Evolutionary conservation across 306 rosid genomes (phyloP).

Genomic region (Cucurbita ficifolia): DNA sequence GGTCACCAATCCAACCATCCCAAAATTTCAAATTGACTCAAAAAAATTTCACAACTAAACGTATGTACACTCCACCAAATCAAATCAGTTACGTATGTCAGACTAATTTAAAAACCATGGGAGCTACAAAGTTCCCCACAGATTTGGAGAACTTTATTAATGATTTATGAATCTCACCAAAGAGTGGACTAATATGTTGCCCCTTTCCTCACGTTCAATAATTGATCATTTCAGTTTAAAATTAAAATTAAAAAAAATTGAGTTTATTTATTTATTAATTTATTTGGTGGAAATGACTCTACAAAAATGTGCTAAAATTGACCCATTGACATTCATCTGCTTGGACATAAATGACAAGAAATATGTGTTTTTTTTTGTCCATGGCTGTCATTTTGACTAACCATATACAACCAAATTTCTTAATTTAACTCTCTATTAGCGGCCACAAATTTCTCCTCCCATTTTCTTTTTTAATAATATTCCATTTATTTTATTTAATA

Average conservation of each 20-base stretch:
- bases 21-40: too few relatives aligned
- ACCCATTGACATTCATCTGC: not conserved
- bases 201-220: not conserved
- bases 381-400: not conserved
- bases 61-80: too few relatives aligned
- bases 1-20: too few relatives aligned
- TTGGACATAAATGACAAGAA: not conserved
- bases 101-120: not conserved
- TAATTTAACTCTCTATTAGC: not conserved
- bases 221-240: not conserved
- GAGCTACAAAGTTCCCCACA: not conserved
- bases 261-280: too few relatives aligned
- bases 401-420: not conserved
- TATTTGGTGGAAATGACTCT: too few relatives aligned
- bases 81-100: too few relatives aligned
- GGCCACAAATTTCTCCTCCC: not conserved
- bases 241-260: too few relatives aligned
- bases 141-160: not conserved
- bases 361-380: not conserved
- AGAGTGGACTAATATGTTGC: not conserved
- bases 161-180: not conserved
- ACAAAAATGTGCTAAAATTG: not conserved
- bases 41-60: too few relatives aligned
- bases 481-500: not conserved
- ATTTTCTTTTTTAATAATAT: not conserved